These are phyloP conservation scores for Xylariaceae sp. DNA, from an alignment of 2,329 filamentous ascomycete genomes.

Conservation along the genomic window DNA sequence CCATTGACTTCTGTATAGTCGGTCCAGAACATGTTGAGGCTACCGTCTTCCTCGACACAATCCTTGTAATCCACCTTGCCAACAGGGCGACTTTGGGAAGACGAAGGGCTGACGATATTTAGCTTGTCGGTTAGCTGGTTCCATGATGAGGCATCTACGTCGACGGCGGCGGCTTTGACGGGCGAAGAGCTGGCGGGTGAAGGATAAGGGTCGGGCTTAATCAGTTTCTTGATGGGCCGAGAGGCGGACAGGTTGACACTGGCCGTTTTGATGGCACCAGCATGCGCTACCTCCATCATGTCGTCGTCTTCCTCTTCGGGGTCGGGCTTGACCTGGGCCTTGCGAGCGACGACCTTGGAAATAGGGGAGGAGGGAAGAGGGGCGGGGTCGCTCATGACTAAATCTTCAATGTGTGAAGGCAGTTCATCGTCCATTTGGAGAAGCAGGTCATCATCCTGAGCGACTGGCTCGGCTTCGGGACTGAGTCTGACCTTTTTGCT, in stretches of 20 bases:
- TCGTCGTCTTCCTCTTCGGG: constrained; percentile 66
- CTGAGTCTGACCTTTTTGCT: constrained; percentile 56
- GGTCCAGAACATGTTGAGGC: constrained; percentile 91
- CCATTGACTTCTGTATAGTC: constrained; percentile 93
- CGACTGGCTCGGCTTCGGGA: constrained; percentile 48
- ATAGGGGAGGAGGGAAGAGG: constrained; percentile 75
- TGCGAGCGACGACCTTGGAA: constrained; percentile 72
- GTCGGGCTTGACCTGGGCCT: constrained; percentile 49
- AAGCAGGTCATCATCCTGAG: constrained; percentile 55
- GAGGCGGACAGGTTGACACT: constrained; percentile 84
- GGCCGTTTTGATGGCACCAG: constrained; percentile 61
- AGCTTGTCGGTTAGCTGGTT: constrained; percentile 81
- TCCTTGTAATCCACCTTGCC: constrained; percentile 82
- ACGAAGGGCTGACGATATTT: constrained; percentile 76
- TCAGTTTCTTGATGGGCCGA: constrained; percentile 70
- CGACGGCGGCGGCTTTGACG: constrained; percentile 52
- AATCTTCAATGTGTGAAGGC: constrained; percentile 35
- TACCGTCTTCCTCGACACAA: constrained; percentile 90
- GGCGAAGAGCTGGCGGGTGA: constrained; percentile 77
- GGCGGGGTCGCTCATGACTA: constrained; percentile 81
- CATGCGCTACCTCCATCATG: constrained; percentile 81
- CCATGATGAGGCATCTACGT: constrained; percentile 80
- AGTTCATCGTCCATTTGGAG: constrained; percentile 58
- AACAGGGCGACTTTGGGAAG: constrained; percentile 57
- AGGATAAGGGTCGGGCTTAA: constrained; percentile 64